A percentile compares a stretch with the other conserved stretches of the same genome.
Evolutionary conservation across 257 asterid genomes (phyloP).

Genomic region (Jacaranda copaia): DNA sequence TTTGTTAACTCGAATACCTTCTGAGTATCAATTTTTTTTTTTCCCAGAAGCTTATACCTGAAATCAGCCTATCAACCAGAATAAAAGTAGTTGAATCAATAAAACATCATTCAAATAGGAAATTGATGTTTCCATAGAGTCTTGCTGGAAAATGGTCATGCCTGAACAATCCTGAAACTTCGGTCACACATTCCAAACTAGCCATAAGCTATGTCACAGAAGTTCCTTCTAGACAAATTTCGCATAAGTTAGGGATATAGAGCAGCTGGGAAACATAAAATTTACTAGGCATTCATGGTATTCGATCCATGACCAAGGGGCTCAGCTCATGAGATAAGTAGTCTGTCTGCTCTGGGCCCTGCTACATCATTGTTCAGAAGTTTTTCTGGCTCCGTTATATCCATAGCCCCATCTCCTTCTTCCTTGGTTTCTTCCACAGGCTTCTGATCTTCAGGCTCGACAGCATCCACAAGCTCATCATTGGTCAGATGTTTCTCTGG

Average conservation of each 20-base stretch:
- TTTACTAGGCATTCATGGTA: background rate
- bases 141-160: background rate
- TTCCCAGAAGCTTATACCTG: no score
- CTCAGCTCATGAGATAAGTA: background rate
- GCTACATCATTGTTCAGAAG: background rate
- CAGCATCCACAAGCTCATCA: background rate
- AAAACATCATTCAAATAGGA: background rate
- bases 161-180: background rate
- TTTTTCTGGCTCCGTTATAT: background rate
- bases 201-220: background rate
- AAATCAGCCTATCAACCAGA: no score
- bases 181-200: background rate
- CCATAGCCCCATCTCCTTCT: background rate
- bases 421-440: background rate
- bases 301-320: no score
- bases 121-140: background rate
- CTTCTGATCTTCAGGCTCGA: background rate
- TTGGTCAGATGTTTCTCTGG: no score
- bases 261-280: background rate
- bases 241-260: background rate
- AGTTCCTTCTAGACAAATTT: background rate
- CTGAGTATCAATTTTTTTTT: no score
- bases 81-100: no score
- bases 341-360: background rate
- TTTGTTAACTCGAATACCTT: no score